Conservation (phyloP, 2,329 filamentous ascomycete genomes). For the Parastagonospora nodorum region DNA sequence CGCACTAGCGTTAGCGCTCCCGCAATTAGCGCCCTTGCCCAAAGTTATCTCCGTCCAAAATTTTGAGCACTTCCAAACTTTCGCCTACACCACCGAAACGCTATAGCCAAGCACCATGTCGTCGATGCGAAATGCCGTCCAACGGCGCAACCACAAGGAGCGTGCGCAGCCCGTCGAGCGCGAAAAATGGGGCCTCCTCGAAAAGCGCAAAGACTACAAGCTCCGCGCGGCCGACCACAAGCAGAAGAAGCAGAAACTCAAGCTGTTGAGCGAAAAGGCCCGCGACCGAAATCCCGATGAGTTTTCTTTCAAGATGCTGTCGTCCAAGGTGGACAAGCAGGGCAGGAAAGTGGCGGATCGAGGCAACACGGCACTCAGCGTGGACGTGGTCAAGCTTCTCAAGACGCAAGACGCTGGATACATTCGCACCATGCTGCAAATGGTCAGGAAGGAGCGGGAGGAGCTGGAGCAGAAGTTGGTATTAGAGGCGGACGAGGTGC, state of each 20-base stretch:
- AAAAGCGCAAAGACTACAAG: slow-evolving; percentile 88
- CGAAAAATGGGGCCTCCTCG: slow-evolving; percentile 84
- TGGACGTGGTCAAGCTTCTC: slow-evolving; percentile 65
- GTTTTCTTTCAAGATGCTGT: slow-evolving; percentile 69
- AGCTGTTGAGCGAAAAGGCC: slow-evolving; percentile 64
- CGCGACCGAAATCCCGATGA: slow-evolving; percentile 68
- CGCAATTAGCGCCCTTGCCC: not conserved
- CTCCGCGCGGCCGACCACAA: slow-evolving; percentile 69
- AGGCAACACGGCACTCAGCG: slow-evolving; percentile 54
- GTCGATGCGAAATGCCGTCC: slow-evolving; percentile 49
- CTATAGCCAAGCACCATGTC: slow-evolving; percentile 29
- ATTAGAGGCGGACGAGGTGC: slow-evolving; percentile 45
- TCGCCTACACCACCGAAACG: not conserved
- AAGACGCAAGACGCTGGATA: slow-evolving; percentile 71
- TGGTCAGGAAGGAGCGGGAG: slow-evolving; percentile 59
- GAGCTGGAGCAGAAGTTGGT: slow-evolving; percentile 50
- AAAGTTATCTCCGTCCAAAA: slow-evolving; percentile 3
- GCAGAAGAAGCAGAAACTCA: slow-evolving; percentile 63
- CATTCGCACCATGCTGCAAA: slow-evolving; percentile 62
- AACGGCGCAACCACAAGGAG: slow-evolving; percentile 86
- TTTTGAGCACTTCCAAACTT: slow-evolving; percentile 1
- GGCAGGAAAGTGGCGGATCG: slow-evolving; percentile 50
- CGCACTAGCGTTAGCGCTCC: not conserved
- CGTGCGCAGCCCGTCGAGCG: slow-evolving; percentile 85
- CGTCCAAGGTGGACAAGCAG: slow-evolving; percentile 53